Base-by-base conservation (phyloP, 768 basidiomycete genomes). In the Rhizopogon vesiculosus region DNA sequence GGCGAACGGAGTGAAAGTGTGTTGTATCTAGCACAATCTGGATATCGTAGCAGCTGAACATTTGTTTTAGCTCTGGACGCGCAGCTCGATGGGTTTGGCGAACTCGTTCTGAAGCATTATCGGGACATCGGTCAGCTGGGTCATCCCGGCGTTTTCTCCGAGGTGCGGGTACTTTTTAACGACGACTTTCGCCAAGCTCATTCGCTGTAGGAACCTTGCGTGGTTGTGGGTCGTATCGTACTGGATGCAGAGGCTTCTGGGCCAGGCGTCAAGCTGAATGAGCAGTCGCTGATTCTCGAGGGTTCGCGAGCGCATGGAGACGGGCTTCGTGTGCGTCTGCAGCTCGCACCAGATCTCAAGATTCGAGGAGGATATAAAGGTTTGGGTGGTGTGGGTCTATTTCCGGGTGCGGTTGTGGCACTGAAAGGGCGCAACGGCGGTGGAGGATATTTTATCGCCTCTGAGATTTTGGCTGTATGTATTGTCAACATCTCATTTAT, bases 341-440 rank as follows among this genome's bases (percentile, higher is more conserved):
- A 84, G 19, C 89, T 98, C 53, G 79, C 87, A 33, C 73, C 81
- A 5, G 72, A 75, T 19, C 74, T 90, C 52, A 84, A 83, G 61
- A 77, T 96, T 2, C 79, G 87, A 40, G 86, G 86, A 16, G 79
- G 81, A 1, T 64, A 75, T 13, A 78, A 78, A 54, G 90, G 89
- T 10, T 74, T 82, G 9, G 81, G 80, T 15, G 84, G 85, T 0
- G 71, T 87, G 9, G 86, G 90, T 1, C 66, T 98, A 42, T 98
- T 95, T 65, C 93, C 94, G 5, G 97, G 97, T 3, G 86, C 86
- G 29, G 83, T 98, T 51, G 87, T 87, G 1, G 93, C 88, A 0
- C 65, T 98, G 33, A 90, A 84, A 58, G 97, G 97, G 0, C 83
- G 81, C 67, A 98, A 98, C 69, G 93, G 94, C 1, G 91, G 93